phyloP scores from a whole-genome alignment of 331 rosid species.

The Ulmus americana region DNA sequence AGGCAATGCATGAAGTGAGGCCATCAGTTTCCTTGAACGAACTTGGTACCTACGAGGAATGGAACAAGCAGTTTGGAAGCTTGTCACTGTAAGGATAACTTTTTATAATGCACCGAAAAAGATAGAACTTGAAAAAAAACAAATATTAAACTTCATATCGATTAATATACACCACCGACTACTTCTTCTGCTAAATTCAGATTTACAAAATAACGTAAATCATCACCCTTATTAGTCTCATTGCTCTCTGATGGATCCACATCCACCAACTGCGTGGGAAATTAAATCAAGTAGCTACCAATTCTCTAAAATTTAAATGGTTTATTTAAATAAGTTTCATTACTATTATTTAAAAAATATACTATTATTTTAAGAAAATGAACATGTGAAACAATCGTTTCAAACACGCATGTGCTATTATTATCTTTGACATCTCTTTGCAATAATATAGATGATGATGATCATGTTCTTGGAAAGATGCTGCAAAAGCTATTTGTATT shows the following conservation, averaged over 20 bases:
- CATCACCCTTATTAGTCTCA: not conserved
- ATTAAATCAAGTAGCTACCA: constrained; percentile 11
- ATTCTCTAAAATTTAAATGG: not conserved
- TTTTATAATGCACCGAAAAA: constrained; percentile 2
- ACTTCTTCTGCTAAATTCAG: not conserved
- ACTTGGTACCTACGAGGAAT: constrained; percentile 54
- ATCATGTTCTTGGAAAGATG: not conserved
- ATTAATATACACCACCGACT: not conserved
- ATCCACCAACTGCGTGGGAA: constrained; percentile 18
- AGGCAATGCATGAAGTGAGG: constrained; percentile 72
- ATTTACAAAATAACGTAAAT: not conserved
- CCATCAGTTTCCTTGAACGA: constrained; percentile 74
- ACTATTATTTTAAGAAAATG: not conserved
- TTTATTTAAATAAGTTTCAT: not conserved
- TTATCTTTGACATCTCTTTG: not conserved
- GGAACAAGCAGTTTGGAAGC: constrained; percentile 87
- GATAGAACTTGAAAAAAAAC: not conserved
- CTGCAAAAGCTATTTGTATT: not conserved
- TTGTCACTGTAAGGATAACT: constrained; percentile 35
- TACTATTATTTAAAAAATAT: too few species aligned
- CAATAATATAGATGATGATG: not conserved
- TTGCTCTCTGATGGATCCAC: not conserved
- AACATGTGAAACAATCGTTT: constrained; percentile 29
- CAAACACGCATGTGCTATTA: constrained; percentile 27
- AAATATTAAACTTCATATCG: constrained; percentile 4